These are phyloP conservation scores for Chlorella sp. DNA, from an alignment of 139 green algal genomes.

Conservation along the genomic window DNA sequence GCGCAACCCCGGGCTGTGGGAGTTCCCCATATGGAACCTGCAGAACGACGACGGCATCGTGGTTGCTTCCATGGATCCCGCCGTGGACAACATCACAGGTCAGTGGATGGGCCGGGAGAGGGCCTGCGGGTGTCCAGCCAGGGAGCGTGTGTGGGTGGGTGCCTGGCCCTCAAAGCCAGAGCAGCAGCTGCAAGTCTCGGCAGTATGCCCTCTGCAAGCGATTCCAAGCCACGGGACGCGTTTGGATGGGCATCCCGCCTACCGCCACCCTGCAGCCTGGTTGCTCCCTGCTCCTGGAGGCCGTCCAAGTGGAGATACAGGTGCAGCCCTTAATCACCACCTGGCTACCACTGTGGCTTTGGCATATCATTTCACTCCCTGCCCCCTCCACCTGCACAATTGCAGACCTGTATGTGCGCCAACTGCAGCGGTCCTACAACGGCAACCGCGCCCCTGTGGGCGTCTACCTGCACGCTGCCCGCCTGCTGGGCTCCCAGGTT, in stretches of 20 bases:
- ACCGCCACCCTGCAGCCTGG: no score
- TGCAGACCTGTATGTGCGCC: slow-evolving; percentile 22
- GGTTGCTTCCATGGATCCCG: slow-evolving; percentile 15
- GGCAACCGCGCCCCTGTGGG: slow-evolving; percentile 11
- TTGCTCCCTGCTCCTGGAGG: no score
- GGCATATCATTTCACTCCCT: background rate
- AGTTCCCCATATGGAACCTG: slow-evolving; percentile 26
- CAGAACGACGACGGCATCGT: background rate
- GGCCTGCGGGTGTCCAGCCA: no score
- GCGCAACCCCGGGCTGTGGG: slow-evolving; percentile 3
- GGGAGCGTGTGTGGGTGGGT: no score
- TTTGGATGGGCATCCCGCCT: no score
- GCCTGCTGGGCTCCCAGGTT: background rate
- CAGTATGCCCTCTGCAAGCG: background rate
- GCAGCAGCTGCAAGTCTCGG: no score
- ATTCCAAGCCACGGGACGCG: no score
- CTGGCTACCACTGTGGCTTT: background rate
- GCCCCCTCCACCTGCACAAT: no score
- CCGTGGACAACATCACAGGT: background rate
- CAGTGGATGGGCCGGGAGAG: background rate
- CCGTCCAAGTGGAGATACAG: no score
- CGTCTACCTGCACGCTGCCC: slow-evolving; percentile 11
- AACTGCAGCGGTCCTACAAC: slow-evolving; percentile 10
- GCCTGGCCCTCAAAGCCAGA: no score
- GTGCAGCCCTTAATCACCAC: no score